Evolutionary conservation across 441 rosid genomes (phyloP).

Genomic region (Iberis amara): DNA sequence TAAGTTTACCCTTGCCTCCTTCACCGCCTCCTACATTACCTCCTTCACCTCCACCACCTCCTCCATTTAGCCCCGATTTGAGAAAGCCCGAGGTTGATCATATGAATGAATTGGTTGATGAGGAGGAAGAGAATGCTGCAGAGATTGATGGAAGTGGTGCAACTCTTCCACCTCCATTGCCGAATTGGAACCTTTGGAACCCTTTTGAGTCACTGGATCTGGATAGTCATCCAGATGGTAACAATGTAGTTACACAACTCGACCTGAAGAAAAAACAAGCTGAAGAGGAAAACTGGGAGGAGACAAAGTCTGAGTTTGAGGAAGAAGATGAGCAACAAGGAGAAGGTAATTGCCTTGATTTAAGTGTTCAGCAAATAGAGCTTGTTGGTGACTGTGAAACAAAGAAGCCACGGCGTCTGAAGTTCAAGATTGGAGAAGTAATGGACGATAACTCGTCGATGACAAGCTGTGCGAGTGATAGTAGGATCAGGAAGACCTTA

Average conservation of each 20-base stretch:
- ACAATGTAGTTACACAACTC: background rate
- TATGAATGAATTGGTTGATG: slow-evolving; percentile 27
- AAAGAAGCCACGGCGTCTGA: slow-evolving; percentile 33
- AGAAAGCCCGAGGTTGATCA: slow-evolving; percentile 30
- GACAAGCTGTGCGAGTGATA: slow-evolving; percentile 43
- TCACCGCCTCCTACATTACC: slow-evolving; percentile 72
- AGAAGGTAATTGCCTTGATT: slow-evolving; percentile 14
- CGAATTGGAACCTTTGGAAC: slow-evolving; percentile 52
- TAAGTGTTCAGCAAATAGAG: slow-evolving; percentile 22
- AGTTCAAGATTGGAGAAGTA: slow-evolving; percentile 38
- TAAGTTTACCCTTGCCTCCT: slow-evolving; percentile 45
- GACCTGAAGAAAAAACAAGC: slow-evolving; percentile 47
- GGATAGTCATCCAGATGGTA: slow-evolving; percentile 22
- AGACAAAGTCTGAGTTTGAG: slow-evolving; percentile 64
- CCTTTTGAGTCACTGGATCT: slow-evolving; percentile 36
- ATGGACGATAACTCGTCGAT: slow-evolving; percentile 37
- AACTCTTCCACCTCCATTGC: slow-evolving; percentile 41
- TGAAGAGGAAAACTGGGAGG: slow-evolving; percentile 71
- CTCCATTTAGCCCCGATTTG: slow-evolving; percentile 42
- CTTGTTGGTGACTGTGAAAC: slow-evolving; percentile 24
- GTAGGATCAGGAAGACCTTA: slow-evolving; percentile 59
- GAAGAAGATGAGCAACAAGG: slow-evolving; percentile 44
- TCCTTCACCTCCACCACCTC: slow-evolving; percentile 74
- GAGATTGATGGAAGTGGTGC: slow-evolving; percentile 31
- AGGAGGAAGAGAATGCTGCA: slow-evolving; percentile 36